Conservation (phyloP, 148 eudicot genomes). For the Rhododendron vialii region DNA sequence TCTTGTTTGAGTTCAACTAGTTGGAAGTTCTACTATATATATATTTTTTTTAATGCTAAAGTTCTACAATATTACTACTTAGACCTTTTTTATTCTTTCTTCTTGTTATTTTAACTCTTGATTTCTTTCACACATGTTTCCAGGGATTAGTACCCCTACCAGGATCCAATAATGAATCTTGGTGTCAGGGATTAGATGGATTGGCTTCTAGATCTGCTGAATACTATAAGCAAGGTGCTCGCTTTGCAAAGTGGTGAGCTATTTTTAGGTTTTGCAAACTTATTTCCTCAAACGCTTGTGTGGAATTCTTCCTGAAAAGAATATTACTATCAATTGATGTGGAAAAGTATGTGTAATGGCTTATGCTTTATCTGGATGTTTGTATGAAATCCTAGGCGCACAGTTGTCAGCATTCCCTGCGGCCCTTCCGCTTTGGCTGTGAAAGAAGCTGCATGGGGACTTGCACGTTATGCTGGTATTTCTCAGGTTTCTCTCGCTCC, state of each 20-base stretch:
- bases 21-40: background rate
- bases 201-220: slow-evolving; percentile 94
- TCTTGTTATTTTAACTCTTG: slow-evolving; percentile 1
- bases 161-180: slow-evolving; percentile 93
- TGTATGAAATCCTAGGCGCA: slow-evolving; percentile 50
- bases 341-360: background rate
- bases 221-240: slow-evolving; percentile 95
- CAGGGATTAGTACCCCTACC: slow-evolving; percentile 95
- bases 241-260: slow-evolving; percentile 92
- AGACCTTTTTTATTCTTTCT: background rate
- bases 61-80: background rate
- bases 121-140: background rate
- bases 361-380: background rate
- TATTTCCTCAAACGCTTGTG: background rate
- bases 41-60: too few species aligned
- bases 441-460: slow-evolving; percentile 99
- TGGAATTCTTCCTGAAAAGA: slow-evolving; percentile 4
- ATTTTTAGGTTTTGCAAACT: background rate
- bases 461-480: slow-evolving; percentile 96
- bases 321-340: background rate
- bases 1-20: background rate
- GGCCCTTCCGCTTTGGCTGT: slow-evolving; percentile 98
- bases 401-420: slow-evolving; percentile 90
- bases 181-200: slow-evolving; percentile 98
- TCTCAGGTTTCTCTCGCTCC: slow-evolving; percentile 57